These are phyloP conservation scores for Barnettozyma wickerhamii DNA, from an alignment of 805 yeast genomes.

Conservation along the genomic window DNA sequence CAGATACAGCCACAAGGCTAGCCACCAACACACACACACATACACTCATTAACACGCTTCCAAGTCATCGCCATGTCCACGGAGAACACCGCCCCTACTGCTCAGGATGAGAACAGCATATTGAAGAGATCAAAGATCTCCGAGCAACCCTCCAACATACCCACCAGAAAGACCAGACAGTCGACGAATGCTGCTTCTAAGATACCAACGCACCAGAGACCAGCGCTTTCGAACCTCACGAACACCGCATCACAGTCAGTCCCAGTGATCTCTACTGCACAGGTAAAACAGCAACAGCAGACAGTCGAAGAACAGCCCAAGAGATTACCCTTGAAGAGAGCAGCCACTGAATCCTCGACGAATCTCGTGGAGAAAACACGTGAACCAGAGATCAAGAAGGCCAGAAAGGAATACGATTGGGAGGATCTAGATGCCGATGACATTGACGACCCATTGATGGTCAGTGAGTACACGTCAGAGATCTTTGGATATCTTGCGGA, in stretches of 20 bases:
- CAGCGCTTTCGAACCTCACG: conserved; percentile 25
- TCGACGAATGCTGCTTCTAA: conserved; percentile 2
- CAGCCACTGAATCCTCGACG: conserved; percentile 50
- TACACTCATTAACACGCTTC: background rate
- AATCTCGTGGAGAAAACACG: conserved; percentile 8
- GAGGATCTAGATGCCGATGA: conserved; percentile 68
- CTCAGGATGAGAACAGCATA: conserved; percentile 21
- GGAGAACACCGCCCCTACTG: conserved; percentile 7
- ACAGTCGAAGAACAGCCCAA: conserved; percentile 1
- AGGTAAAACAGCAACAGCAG: conserved; percentile 4
- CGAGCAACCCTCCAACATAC: background rate
- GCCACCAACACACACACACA: background rate
- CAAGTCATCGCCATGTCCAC: conserved; percentile 10
- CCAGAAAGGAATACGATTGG: conserved; percentile 17
- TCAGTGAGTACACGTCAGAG: conserved; percentile 81
- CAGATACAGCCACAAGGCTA: background rate
- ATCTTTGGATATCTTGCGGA: conserved; percentile 74
- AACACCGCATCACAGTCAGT: conserved; percentile 22
- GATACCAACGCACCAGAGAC: conserved; percentile 14
- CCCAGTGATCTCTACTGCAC: background rate
- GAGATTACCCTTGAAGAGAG: conserved; percentile 40
- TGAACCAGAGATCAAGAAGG: conserved; percentile 11
- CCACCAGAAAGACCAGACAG: background rate
- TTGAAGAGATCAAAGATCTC: conserved; percentile 13
- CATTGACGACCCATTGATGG: conserved; percentile 78